Evolutionary conservation across 257 asterid species (phyloP), one percentile per base, ranked within the genome.

Genomic region (Petunia axillaris): DNA sequence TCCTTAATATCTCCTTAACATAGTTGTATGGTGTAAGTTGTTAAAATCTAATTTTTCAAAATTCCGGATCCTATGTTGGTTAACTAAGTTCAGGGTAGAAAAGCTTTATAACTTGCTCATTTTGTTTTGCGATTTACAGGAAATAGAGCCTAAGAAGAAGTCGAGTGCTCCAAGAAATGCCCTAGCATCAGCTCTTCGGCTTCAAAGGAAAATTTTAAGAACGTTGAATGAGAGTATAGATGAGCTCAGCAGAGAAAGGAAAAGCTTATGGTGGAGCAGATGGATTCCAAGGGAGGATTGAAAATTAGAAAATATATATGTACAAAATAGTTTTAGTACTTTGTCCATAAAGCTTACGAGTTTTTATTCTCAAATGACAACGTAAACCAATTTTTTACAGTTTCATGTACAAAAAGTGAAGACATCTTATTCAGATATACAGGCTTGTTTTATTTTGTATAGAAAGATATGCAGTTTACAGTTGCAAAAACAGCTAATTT

Each of bases 221-320:
- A 92, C 99, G 4, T 10, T 94, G 75, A 90, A 87, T 52, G 94
- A 87, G 83, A 94, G 91, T 39, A 88, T 93, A 0, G 97, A 89
- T 83, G 96, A 94, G 79, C 90, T 91, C 43, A 90, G 86, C 48
- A 87, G 78, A 80, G 86, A 81, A 40, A 84, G 96, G 86, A 91
- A 90, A 90, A 89, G 97, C 83, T 74, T 88, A 9, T 92, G 98
- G 98, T 94, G 97, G 98, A 94, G 90, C 89, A 78, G 88, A 78
- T 92, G 98, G 98, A 94, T 94, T 85, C 98, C 98, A 35, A 92
- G 88, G 75, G 97, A 91, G 90, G 97, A 94, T 43, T 92, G 81
- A 86, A 78, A 79, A 48, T 16, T 35, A 85, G 90, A 25, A 25
- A 25, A 25, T 84, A 81, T 78, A 85, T 84, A 86, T 86, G 89